Evolutionary conservation across 2,329 filamentous ascomycete genomes (phyloP).

Genomic region (Clarireedia hainanense): DNA sequence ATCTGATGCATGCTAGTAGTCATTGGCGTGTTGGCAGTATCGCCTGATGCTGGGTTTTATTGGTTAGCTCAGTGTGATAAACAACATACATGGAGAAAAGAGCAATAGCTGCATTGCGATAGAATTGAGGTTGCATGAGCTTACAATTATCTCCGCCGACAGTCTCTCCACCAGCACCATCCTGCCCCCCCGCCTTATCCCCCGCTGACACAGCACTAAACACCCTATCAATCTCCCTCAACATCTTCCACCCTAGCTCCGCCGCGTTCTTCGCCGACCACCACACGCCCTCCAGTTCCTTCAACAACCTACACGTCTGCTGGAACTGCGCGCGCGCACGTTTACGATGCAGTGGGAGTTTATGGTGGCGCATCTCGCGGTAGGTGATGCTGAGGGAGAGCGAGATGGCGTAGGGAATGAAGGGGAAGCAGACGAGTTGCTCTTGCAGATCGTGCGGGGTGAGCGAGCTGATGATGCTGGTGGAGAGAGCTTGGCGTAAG

Average conservation of each 20-base stretch:
- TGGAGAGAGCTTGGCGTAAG: conserved; percentile 19
- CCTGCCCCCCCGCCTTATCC: not conserved
- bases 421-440: conserved; percentile 40
- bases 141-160: too few species aligned
- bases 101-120: too few species aligned
- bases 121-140: too few species aligned
- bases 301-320: conserved; percentile 45
- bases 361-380: conserved; percentile 55
- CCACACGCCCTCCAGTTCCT: conserved; percentile 47
- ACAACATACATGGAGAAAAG: too few species aligned
- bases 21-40: not conserved
- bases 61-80: too few species aligned
- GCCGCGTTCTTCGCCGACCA: conserved; percentile 39
- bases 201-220: conserved; percentile 10
- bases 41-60: not conserved
- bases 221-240: conserved; percentile 23
- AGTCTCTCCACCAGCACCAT: too few species aligned
- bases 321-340: conserved; percentile 48
- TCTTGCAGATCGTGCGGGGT: conserved; percentile 29
- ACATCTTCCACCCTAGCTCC: conserved; percentile 19
- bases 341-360: conserved; percentile 48
- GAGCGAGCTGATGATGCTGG: conserved; percentile 14
- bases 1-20: not conserved
- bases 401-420: conserved; percentile 54
- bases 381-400: conserved; percentile 55